Conservation (phyloP, 78 protist genomes). For the Emiliania huxleyi region DNA sequence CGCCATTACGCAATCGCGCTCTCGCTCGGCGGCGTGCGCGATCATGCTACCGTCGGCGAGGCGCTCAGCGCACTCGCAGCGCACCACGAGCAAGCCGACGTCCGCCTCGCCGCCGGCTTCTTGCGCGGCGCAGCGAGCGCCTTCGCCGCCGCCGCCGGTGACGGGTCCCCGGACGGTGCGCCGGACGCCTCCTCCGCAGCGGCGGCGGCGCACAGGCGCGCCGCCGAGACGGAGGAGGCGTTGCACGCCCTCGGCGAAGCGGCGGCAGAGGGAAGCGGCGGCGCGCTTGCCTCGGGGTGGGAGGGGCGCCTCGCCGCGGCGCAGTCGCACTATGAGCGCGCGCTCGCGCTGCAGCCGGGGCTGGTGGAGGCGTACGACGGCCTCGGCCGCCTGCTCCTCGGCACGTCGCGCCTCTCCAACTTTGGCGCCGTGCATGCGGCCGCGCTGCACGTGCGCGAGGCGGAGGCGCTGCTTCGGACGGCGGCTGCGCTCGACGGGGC, state of each 20-base stretch:
- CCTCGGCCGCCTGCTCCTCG: not conserved
- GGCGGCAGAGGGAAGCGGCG: no score
- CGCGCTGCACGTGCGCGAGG: not conserved
- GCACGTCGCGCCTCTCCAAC: not conserved
- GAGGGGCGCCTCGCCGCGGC: not conserved
- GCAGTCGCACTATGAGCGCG: not conserved
- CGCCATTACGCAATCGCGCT: not conserved
- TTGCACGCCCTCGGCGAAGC: not conserved
- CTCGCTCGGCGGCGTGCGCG: not conserved
- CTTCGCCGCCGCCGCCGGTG: not conserved
- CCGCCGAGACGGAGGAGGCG: not conserved
- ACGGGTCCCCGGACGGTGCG: no score
- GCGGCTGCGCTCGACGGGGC: no score
- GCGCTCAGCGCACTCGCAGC: not conserved
- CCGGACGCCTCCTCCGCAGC: no score
- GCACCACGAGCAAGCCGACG: not conserved
- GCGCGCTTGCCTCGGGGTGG: no score
- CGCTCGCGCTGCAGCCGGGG: not conserved
- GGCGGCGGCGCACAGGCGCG: no score
- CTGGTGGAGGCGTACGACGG: not conserved
- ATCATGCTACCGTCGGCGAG: not conserved
- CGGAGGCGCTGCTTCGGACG: not conserved
- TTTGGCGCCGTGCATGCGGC: not conserved
- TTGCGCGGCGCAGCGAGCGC: not conserved
- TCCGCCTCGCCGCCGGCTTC: not conserved